phyloP scores from a whole-genome alignment of 352 stramenopile species.

The Thraustochytrium sp. region DNA sequence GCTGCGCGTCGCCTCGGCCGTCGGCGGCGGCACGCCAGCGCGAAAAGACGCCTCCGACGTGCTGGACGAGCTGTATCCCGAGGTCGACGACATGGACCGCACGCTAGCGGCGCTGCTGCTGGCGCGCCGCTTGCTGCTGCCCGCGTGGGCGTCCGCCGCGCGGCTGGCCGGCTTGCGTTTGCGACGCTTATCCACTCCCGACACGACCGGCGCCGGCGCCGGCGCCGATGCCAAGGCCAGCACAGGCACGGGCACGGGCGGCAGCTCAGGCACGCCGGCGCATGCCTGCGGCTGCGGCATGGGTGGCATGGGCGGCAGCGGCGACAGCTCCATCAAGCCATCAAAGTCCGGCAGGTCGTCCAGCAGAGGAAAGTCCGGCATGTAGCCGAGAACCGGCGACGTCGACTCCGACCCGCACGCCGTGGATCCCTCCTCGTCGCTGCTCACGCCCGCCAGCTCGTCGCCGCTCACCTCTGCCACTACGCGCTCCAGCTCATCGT shows the following conservation, averaged over 20 bases:
- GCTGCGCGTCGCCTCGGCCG: neutral
- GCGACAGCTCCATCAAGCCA: too few species aligned
- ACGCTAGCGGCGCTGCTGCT: neutral
- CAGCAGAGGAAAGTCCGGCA: too few species aligned
- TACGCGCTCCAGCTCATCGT: neutral
- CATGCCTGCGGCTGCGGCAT: too few species aligned
- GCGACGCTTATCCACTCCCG: neutral
- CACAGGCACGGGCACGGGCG: too few species aligned
- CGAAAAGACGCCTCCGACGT: neutral
- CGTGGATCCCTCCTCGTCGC: conserved; percentile 7
- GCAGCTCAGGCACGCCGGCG: too few species aligned
- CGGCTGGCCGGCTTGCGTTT: neutral
- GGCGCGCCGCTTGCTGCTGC: neutral
- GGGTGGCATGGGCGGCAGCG: too few species aligned
- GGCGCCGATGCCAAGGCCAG: too few species aligned
- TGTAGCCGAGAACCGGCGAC: too few species aligned
- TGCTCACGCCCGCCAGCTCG: neutral
- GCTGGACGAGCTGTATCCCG: neutral
- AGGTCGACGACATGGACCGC: neutral
- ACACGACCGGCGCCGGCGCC: too few species aligned
- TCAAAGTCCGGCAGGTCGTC: neutral
- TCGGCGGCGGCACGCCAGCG: neutral
- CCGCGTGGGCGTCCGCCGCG: neutral
- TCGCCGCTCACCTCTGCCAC: neutral
- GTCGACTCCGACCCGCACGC: neutral